Evolutionary conservation across 495 filamentous ascomycete genomes (phyloP).

Genomic region (Aspergillus homomorphus): DNA sequence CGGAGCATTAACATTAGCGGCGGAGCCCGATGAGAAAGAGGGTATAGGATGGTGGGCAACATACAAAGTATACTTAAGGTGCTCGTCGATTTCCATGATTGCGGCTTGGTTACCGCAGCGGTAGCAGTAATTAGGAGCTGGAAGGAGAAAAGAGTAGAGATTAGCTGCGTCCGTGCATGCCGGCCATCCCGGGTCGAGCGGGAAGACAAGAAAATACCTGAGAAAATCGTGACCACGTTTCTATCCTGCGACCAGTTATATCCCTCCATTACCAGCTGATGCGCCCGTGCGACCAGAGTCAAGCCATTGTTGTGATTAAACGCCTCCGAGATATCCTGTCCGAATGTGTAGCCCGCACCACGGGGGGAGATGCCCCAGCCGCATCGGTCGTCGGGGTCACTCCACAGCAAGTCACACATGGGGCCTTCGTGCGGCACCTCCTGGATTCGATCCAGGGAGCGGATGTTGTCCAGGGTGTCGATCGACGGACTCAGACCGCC

Average conservation of each 20-base stretch:
- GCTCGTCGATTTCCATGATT: slow-evolving; percentile 99
- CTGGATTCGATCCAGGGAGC: slow-evolving; percentile 92
- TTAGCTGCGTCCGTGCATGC: slow-evolving; percentile 1
- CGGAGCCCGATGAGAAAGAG: too few species aligned
- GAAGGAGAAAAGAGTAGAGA: slow-evolving; percentile 10
- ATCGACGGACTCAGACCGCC: slow-evolving; percentile 94
- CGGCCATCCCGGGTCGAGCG: background rate
- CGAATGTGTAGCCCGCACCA: slow-evolving; percentile 97
- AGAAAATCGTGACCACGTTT: slow-evolving; percentile 98
- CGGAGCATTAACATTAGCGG: slow-evolving; percentile 16
- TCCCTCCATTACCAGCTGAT: slow-evolving; percentile 97
- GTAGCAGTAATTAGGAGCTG: slow-evolving; percentile 97
- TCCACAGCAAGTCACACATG: slow-evolving; percentile 98
- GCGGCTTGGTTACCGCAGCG: slow-evolving; percentile 98
- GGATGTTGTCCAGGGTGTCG: slow-evolving; percentile 97
- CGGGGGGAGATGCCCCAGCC: slow-evolving; percentile 97
- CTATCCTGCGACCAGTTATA: slow-evolving; percentile 98
- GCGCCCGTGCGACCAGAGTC: slow-evolving; percentile 89
- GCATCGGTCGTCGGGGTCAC: slow-evolving; percentile 95
- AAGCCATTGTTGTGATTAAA: slow-evolving; percentile 99
- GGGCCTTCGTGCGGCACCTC: slow-evolving; percentile 98
- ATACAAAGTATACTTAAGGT: slow-evolving; percentile 99
- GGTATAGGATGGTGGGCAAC: slow-evolving; percentile 32
- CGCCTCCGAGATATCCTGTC: slow-evolving; percentile 98
- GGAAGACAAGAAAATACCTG: slow-evolving; percentile 66